Evolutionary conservation across 345 rosid genomes (phyloP), one percentile per base, ranked within the genome.

Genomic region (Sisymbrium altissimum): DNA sequence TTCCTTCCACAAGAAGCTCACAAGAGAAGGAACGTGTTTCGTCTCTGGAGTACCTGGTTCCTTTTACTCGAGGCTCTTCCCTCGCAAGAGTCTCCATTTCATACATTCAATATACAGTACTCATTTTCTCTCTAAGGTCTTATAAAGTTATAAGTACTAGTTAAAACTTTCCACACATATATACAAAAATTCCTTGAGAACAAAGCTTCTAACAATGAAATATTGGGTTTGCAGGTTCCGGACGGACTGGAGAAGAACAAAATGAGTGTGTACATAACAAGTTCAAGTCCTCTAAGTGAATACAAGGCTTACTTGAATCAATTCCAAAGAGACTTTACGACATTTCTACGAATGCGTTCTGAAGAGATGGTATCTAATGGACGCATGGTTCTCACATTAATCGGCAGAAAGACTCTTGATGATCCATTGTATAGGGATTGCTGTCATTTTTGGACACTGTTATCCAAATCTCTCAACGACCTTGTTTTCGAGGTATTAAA

Each of bases 21-120:
- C 54, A 9, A 44, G 41, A 41, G 15, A 38, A 29, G 60, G 62
- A 23, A 58, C 55, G 0, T 76, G 81, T 68, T 81, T 66, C 29
- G 15, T 85, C 23, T 50, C 78, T 33, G 85, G 80, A 11, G 68
- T 78, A 17, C 82, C 89, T 1, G 85, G 84, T 29, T 79, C 81
- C 17, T 84, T 85, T 40, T 81, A 84, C 13, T 70, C 73, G 7
- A 85, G 82, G 66, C 86, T 87, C 18, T 81, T 85, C 38, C 25
- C 85, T 18, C 48, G 54, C 17, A 57, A 63, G 2, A 70, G 67
- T 17, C 70, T 80, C 11, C 85, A 85, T 61, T 77, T 81, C 45
- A 18, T 76, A 21, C 77, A 76, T 48, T 81, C 85, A 32, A 77
- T 78, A n/a, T 84, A 72, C 17, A 79, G 84, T 18, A 55, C 82